These are phyloP conservation scores for Paracoccidioides brasiliensis DNA, from an alignment of 2,329 filamentous ascomycete species.

Conservation along the genomic window DNA sequence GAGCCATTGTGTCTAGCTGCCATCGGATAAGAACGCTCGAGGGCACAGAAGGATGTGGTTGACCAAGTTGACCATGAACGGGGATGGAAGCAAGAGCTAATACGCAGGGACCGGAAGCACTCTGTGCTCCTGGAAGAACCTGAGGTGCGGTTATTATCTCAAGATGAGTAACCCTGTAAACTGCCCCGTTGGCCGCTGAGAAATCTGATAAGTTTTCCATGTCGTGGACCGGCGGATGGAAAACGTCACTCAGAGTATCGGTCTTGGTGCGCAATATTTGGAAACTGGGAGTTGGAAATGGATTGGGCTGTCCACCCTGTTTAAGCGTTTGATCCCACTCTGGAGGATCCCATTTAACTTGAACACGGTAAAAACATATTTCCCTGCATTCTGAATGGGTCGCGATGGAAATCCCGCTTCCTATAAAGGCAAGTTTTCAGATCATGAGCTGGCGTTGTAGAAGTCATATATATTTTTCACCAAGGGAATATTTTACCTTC, in stretches of 20 bases:
- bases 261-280: slow-evolving; percentile 26
- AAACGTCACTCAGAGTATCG: slow-evolving; percentile 23
- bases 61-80: slow-evolving; percentile 37
- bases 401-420: slow-evolving; percentile 24
- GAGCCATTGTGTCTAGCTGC: slow-evolving; percentile 57
- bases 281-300: slow-evolving; percentile 26
- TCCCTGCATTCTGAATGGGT: slow-evolving; percentile 48
- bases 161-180: slow-evolving; percentile 57
- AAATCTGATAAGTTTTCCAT: slow-evolving; percentile 16
- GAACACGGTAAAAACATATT: slow-evolving; percentile 59
- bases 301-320: slow-evolving; percentile 10
- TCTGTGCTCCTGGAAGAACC: slow-evolving; percentile 44
- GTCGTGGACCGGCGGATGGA: slow-evolving; percentile 15
- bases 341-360: slow-evolving; percentile 58
- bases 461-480: background rate
- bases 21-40: slow-evolving; percentile 71
- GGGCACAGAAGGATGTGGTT: slow-evolving; percentile 42
- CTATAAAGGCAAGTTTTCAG: background rate
- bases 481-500: slow-evolving; percentile 36
- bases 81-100: slow-evolving; percentile 58
- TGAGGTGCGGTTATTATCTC: slow-evolving; percentile 57
- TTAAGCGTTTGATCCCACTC: slow-evolving; percentile 37
- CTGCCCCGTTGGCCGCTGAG: slow-evolving; percentile 17
- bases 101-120: slow-evolving; percentile 46
- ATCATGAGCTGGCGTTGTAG: slow-evolving; percentile 2